Base-by-base conservation (phyloP, 2,329 filamentous ascomycete genomes). In the Neofusicoccum sp. region DNA sequence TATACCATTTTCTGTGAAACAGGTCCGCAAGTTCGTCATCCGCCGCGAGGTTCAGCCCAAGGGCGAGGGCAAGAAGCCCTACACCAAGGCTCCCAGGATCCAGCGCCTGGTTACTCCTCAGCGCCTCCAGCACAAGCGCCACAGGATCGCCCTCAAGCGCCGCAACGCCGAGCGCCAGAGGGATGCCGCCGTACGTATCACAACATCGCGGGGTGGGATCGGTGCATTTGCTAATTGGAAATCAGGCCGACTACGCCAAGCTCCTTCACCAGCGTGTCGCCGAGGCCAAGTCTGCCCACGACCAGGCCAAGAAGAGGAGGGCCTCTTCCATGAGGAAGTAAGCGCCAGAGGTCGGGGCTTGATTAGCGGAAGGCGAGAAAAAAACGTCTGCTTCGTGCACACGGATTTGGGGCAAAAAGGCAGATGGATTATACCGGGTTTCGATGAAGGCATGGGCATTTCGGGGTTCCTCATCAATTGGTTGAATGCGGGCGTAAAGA, bases 51-150 rank as follows among this genome's bases (percentile, higher is more conserved):
- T 99, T 76, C 88, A 92, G 84, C 90, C 91, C 79, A 96, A 96
- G 89, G 90, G 89, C 78, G 95, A 98, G 86, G 93, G 92, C 83
- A 96, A 95, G 85, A 89, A 91, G 84, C 83, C 93, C 74, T 98
- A 98, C 89, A 97, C 93, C 89, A 99, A 99, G 91, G 95, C 95
- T 75, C 95, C 95, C 81, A 96, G 93, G 87, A 99, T 99, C 84
- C 95, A 99, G 89, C 91, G 95, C 80, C 91, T 99, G 75, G 92
- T 99, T 75, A 99, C 95, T 77, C 95, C 95, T 80, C 95, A 98
- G 85, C 95, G 95, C 81, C 92, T 99, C 78, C 95, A 99, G 88
- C 95, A 96, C 90, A 99, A 98, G 91, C 92, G 95, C 77, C 95
- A 98, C 86, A 87, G 93, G 74, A 84, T 96, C 76, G 93, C 95